These are phyloP conservation scores for Penicillium arizonense DNA, from an alignment of 495 filamentous ascomycete species.

Conservation along the genomic window DNA sequence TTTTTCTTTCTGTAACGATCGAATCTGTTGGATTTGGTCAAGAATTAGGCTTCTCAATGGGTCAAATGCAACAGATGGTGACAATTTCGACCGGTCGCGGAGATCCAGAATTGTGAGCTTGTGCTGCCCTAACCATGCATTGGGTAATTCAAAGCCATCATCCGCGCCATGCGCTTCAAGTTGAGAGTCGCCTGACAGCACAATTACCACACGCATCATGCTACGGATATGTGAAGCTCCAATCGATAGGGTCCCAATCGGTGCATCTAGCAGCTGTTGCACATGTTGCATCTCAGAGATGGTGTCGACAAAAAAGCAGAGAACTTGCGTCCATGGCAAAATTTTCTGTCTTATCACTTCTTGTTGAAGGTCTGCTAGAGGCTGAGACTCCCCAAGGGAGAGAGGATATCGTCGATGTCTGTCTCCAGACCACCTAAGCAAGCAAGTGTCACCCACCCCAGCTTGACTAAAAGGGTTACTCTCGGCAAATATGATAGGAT, in stretches of 20 bases:
- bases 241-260: too few relatives aligned
- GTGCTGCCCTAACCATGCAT: too few relatives aligned
- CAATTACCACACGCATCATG: background rate
- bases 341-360: background rate
- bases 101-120: too few relatives aligned
- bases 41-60: background rate
- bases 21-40: background rate
- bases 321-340: slow-evolving; percentile 13
- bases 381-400: background rate
- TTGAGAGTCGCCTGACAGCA: background rate
- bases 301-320: slow-evolving; percentile 15
- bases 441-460: background rate
- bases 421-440: background rate
- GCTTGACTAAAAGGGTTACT: background rate
- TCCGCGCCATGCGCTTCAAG: too few relatives aligned
- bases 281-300: slow-evolving; percentile 1
- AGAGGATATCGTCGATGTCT: slow-evolving; percentile 1
- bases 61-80: too few relatives aligned
- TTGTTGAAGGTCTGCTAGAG: background rate
- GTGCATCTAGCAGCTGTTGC: background rate
- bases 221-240: background rate
- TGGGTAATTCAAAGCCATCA: too few relatives aligned
- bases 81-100: too few relatives aligned
- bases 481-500: slow-evolving; percentile 14
- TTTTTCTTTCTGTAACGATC: too few relatives aligned